Conservation (phyloP, 2,329 filamentous ascomycete species). For the Trichoderma sp. region DNA sequence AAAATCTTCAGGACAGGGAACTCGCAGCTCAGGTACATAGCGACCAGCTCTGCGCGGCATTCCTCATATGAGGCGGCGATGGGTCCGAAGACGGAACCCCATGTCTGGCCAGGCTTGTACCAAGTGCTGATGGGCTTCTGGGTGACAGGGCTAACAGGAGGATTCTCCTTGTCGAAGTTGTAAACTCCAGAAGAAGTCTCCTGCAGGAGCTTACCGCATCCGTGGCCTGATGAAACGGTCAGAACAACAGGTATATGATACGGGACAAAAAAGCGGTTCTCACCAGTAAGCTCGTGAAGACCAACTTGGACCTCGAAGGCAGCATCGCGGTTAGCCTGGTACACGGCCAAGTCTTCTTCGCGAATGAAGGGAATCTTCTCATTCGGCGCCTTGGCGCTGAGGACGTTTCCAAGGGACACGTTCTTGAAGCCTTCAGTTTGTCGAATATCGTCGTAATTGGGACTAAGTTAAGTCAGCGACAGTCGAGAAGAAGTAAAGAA, state of each 20-base stretch:
- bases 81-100: constrained; percentile 88
- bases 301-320: constrained; percentile 96
- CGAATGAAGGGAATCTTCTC: constrained; percentile 91
- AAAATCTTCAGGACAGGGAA: constrained; percentile 89
- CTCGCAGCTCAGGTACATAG: constrained; percentile 88
- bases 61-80: constrained; percentile 91
- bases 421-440: constrained; percentile 90
- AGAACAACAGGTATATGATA: constrained; percentile 16
- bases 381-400: constrained; percentile 87
- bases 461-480: constrained; percentile 39
- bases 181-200: constrained; percentile 79
- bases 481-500: background rate
- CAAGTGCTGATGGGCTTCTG: constrained; percentile 75
- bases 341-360: constrained; percentile 74
- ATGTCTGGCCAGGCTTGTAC: constrained; percentile 95
- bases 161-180: constrained; percentile 85
- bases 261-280: constrained; percentile 10
- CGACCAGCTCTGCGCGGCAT: constrained; percentile 90
- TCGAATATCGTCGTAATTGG: constrained; percentile 75
- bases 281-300: constrained; percentile 77
- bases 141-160: constrained; percentile 78
- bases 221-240: constrained; percentile 61
- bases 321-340: constrained; percentile 78
- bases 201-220: constrained; percentile 90
- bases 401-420: constrained; percentile 88